Base-by-base conservation (phyloP, 2,329 filamentous ascomycete genomes). In the Sporothrix curviconia region DNA sequence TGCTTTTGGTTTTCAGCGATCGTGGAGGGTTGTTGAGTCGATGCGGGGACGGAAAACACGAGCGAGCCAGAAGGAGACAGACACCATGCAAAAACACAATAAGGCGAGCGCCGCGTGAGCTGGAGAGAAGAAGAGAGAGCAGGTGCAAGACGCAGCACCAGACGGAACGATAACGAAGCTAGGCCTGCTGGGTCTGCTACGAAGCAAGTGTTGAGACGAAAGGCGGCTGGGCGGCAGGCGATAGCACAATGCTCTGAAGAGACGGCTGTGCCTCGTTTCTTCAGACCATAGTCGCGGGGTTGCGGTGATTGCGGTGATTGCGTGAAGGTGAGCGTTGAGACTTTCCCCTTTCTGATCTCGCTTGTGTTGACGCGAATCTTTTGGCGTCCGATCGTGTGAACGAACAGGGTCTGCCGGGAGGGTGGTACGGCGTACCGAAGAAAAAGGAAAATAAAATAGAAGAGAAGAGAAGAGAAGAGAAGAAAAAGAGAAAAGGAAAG, bases 41-140 rank as follows among this genome's bases (percentile, higher is more conserved):
- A 55, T 55, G 40, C n/a, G 50, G 52, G 51, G 51, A 40, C 34
- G 37, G 51, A 39, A 54, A 43, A 44, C 37, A 36, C 7, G 15
- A 19, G 14, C 15, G n/a, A 24, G 37, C 22, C 12, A 9, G n/a
- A 7, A 46, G 4, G 19, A 55, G 19, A 25, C 17, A 17, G 30
- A 44, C 14, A 42, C n/a, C n/a, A n/a, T 15, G 25, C 9, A 14
- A 24, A 40, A 34, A 25, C 1, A 15, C 11, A 54, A 15, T 39
- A 36, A 28, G 25, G 32, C 24, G 47, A 25, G 47, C 32, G 30
- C 32, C 19, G 32, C 19, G 47, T 37, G 47, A 25, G 47, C n/a
- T 17, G 47, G n/a, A n/a, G n/a, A n/a, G n/a, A n/a, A n/a, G n/a
- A n/a, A 50, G n/a, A n/a, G 30, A 50, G 47, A 50, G 37, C 46